Conservation (phyloP, 1,284 basidiomycete species). For the Apiotrichum mycotoxinovorans region DNA sequence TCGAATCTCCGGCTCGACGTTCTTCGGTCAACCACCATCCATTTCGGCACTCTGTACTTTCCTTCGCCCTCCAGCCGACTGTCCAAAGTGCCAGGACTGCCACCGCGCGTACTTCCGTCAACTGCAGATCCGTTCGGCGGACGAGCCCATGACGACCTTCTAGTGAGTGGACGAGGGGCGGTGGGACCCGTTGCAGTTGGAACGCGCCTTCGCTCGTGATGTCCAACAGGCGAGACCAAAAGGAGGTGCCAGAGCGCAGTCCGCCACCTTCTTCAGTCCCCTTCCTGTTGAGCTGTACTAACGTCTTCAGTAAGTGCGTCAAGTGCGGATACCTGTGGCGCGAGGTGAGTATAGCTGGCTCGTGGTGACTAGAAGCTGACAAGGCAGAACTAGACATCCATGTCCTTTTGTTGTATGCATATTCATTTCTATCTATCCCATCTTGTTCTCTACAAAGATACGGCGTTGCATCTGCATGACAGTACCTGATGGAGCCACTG, state of each 20-base stretch:
- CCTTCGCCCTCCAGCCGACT: conserved; percentile 44
- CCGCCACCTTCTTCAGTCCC: no score
- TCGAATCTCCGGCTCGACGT: no score
- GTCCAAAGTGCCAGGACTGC: conserved; percentile 85
- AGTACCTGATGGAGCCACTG: no score
- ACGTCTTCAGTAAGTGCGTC: conserved; percentile 41
- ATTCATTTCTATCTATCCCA: not conserved
- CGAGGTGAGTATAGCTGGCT: conserved; percentile 32
- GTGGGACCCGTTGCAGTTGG: no score
- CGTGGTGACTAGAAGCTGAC: not conserved
- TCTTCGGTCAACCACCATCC: no score
- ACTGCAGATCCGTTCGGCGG: conserved; percentile 91
- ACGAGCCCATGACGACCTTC: conserved; percentile 97
- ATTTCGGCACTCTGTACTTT: no score
- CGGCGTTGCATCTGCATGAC: not conserved
- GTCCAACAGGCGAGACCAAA: no score
- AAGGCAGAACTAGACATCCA: conserved; percentile 2
- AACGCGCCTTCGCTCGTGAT: no score
- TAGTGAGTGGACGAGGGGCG: conserved; percentile 54
- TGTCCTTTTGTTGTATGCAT: conserved; percentile 3
- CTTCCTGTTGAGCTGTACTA: not conserved
- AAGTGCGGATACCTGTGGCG: conserved; percentile 49
- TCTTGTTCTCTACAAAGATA: not conserved
- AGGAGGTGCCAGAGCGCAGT: no score
- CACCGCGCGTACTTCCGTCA: conserved; percentile 87